Evolutionary conservation across 176 grass and related monocot genomes (phyloP), one percentile per base, ranked within the genome.

Genomic region (Urochloa ruziziensis): DNA sequence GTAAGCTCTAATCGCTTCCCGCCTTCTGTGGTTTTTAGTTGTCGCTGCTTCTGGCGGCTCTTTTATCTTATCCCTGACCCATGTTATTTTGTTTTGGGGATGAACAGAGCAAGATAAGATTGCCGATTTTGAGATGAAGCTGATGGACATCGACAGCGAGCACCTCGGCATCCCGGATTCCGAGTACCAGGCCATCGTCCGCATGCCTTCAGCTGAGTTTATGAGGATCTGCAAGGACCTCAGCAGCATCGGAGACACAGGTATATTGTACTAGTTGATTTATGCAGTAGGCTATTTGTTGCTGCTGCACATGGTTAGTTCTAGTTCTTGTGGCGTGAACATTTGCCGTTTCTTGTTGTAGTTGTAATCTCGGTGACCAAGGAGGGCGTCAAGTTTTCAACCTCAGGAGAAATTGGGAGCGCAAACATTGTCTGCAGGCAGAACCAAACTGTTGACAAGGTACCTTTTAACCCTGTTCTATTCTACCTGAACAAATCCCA

Each of bases 321-420:
- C 2, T 72, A 13, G 10, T 28, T 37, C 17, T 19, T 11, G 27
- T 25, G 7, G 7, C 4, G 37, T 47, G 18, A 68, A 23, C 16
- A 2, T 2, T 24, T 6, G 27, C 32, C 36, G 10, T 39, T 16
- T n/a, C n/a, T n/a, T n/a, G n/a, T n/a, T 63, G 37, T 33, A 98
- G 96, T 98, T 83, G 35, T 98, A 32, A 95, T 98, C 68, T 98
- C 93, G 34, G 96, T 98, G 47, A 94, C 96, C 29, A 98, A 98
- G 85, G 93, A 98, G 68, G 96, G 96, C 0, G 96, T 98, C 42
- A 98, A 98, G 73, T 98, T 98, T 77, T 98, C 96, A 13, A 93
- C 96, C 3, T 91, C 96, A 19, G 96, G 96, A 65, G 96, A 98
- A n/a, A 98, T 95, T 70, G 96, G 93, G 24, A 95, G 84, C 40